Evolutionary conservation across 1,284 basidiomycete genomes (phyloP), one percentile per base, ranked within the genome.

Genomic region (Puccinia polysora): DNA sequence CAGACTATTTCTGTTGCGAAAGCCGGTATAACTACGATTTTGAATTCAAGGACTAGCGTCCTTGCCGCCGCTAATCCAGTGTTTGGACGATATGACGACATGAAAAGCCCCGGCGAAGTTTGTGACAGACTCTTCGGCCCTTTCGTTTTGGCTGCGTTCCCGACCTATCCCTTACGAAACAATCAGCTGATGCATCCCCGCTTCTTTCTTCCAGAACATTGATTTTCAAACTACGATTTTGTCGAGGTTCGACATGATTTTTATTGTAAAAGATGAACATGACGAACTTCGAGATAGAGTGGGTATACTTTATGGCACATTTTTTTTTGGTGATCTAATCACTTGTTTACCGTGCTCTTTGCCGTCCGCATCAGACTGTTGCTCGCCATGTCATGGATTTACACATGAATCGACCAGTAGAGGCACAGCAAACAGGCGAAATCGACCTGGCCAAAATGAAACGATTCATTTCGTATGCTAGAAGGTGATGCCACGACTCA

Each of bases 1-100:
- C 95, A 99, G 80, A 99, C 95, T 0, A 98, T 99, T 76, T 98
- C 96, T 1, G 97, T 99, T 76, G 95, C 95, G 40, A 99, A 99
- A 81, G 96, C 96, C 2, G 96, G 96, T 75, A 99, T 99, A 76
- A 98, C 96, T 0, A 99, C 96, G 0, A 92, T 97, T 28, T 83
- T 99, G 47, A 98, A 98, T 81, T 95, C 92, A 1, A 84, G 96
- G 58, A 97, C 96, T 0, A 93, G 90, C 74, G 95, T 99, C 6
- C 84, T 99, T 32, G 96, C 96, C 0, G 96, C 96, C 2, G 96
- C 96, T 10, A 99, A 99, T 82, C 96, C 96, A 0, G 93, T 99
- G 12, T 97, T 95, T 84, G 96, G 96, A 63, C 85, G 96, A 71
- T 99, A 98, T 79, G 94, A 99, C 79, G 96, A 98, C 80, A 94